phyloP scores from a whole-genome alignment of 1,284 basidiomycete species.

The Caloboletus firmus region DNA sequence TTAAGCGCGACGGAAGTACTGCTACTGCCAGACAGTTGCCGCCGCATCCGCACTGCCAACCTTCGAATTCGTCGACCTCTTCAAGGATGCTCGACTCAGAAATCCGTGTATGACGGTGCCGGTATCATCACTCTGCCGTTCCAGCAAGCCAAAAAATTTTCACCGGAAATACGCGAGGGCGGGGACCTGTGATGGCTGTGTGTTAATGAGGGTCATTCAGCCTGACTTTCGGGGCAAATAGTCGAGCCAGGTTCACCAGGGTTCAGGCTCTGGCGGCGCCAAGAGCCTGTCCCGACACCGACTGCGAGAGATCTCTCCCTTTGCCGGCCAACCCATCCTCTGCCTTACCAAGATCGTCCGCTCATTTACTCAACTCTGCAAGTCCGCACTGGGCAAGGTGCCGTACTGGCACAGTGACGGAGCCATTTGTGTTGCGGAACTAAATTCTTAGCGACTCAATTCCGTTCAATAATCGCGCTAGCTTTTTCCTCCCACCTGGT shows the following conservation, averaged over 20 bases:
- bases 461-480: conserved; percentile 36
- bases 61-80: conserved; percentile 2
- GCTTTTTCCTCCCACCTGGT: conserved; percentile 36
- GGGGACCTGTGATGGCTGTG: conserved; percentile 41
- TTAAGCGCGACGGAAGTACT: conserved; percentile 17
- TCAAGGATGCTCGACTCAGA: background rate
- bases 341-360: conserved; percentile 27
- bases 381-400: conserved; percentile 28
- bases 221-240: conserved; percentile 36
- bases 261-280: conserved; percentile 35
- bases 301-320: conserved; percentile 18
- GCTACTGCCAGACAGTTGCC: too few species aligned
- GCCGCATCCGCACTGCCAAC: background rate
- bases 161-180: conserved; percentile 40
- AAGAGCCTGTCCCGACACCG: conserved; percentile 34
- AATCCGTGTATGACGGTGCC: conserved; percentile 12
- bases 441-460: conserved; percentile 41
- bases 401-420: conserved; percentile 31
- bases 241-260: conserved; percentile 32
- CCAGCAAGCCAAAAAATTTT: conserved; percentile 34
- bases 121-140: conserved; percentile 22
- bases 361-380: conserved; percentile 30
- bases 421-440: conserved; percentile 38
- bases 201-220: conserved; percentile 36
- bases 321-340: conserved; percentile 14